Base-by-base conservation (phyloP, 164 flowering plant genomes). In the Sextonia rubra region DNA sequence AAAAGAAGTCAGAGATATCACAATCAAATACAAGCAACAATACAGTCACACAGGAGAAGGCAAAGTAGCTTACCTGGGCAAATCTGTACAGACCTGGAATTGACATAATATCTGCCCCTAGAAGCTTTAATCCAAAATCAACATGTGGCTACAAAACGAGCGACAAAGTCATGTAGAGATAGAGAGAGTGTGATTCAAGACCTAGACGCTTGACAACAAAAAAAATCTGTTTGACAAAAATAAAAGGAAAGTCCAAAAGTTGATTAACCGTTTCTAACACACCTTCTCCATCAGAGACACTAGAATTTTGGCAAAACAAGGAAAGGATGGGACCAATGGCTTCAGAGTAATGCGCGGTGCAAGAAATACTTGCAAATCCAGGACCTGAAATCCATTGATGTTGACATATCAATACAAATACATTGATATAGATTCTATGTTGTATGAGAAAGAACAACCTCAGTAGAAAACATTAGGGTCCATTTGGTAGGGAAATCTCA, bases 281-380 rank as follows among this genome's bases (percentile, higher is more conserved):
- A 94, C 97, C 99, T 93, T 95, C 76, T 91, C 93, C 98, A 95
- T 91, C 24, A 95, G 94, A 66, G 99, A 94, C 22, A 94, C 97
- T 55, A 24, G 66, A 68, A 94, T 92, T 4, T 87, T 94, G 12
- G 94, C 92, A 74, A 93, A 95, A 80, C 99, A 95, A 73, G 99
- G 99, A 81, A 95, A 91, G 67, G 76, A 81, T 55, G 97, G 96
- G 72, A 95, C 97, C 83, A 95, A 73, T 32, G 99, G 99, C 90
- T 95, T 95, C 79, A 95, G 80, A 48, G 99, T 91, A 74, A 95
- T 86, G 12, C 99, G 90, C 24, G 98, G 97, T 73, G 72, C 18
- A 78, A 95, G 94, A 88, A 91, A 95, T 22, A 95, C 90, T 87
- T 95, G 99, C 86, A 93, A 79, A 82, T 95, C 99, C 69, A 95